Evolutionary conservation across 108 stramenopile genomes (phyloP).

Genomic region (Parietichytrium sp.): DNA sequence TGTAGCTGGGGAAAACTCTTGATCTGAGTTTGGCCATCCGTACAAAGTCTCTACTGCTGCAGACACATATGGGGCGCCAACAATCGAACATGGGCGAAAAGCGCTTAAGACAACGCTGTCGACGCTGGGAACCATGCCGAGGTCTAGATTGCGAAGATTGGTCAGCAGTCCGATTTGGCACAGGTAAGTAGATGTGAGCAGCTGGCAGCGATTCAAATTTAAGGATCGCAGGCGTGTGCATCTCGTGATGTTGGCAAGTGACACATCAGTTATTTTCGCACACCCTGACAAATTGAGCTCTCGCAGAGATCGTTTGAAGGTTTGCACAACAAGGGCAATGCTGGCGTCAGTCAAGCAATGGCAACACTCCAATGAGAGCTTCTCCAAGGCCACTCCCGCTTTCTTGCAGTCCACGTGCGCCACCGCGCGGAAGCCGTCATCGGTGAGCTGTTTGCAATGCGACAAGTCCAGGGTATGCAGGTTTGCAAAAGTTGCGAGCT

Average conservation of each 20-base stretch:
- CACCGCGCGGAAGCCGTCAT: background rate
- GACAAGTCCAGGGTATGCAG: background rate
- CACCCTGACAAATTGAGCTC: constrained; percentile 15
- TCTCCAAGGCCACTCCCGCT: background rate
- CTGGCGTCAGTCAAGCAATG: background rate
- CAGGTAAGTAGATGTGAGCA: background rate
- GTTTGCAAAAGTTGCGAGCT: background rate
- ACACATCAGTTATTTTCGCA: background rate
- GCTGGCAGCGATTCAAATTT: constrained; percentile 17
- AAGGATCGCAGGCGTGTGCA: background rate
- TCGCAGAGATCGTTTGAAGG: background rate
- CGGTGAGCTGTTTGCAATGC: constrained; percentile 16
- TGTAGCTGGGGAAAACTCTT: too few species aligned
- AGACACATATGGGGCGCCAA: background rate
- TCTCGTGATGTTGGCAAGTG: background rate
- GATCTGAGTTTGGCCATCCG: too few species aligned
- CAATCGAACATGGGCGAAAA: background rate
- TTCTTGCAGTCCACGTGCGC: background rate
- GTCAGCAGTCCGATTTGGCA: background rate
- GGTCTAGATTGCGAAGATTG: constrained; percentile 3
- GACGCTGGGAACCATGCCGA: background rate
- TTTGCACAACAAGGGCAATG: background rate
- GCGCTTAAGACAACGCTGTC: background rate
- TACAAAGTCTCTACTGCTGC: too few species aligned
- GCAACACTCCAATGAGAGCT: background rate